Evolutionary conservation across 768 basidiomycete species (phyloP).

Genomic region (Postia placenta): DNA sequence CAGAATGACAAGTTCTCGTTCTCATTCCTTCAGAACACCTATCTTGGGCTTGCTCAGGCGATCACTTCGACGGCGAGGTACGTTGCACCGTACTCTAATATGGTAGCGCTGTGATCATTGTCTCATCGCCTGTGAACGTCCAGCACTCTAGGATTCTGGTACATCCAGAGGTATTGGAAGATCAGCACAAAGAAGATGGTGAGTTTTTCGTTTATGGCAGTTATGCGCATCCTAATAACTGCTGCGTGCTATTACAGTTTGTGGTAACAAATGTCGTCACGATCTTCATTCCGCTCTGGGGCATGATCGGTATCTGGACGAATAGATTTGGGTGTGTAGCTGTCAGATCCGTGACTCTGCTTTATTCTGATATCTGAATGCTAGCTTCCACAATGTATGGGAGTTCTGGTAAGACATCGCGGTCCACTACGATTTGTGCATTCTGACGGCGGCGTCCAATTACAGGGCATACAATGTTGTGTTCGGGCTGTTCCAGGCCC

Average conservation of each 20-base stretch:
- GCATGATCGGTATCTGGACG: conserved; percentile 84
- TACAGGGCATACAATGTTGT: conserved; percentile 72
- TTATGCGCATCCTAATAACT: background rate
- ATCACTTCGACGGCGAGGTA: conserved; percentile 54
- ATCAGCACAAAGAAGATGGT: conserved; percentile 81
- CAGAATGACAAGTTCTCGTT: conserved; percentile 79
- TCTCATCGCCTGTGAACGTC: too few relatives aligned
- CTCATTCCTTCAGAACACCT: conserved; percentile 77
- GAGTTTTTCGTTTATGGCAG: conserved; percentile 1
- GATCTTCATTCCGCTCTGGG: conserved; percentile 78
- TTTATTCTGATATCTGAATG: background rate
- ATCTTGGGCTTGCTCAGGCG: conserved; percentile 70
- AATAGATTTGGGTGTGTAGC: conserved; percentile 54
- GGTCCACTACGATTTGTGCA: conserved; percentile 4
- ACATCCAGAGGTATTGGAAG: conserved; percentile 74
- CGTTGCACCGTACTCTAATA: background rate
- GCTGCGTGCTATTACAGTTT: conserved; percentile 40
- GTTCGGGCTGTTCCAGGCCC: conserved; percentile 79
- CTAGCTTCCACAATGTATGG: conserved; percentile 73
- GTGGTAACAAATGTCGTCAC: conserved; percentile 71
- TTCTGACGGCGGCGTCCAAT: background rate
- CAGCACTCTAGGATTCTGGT: conserved; percentile 76
- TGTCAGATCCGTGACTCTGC: conserved; percentile 7
- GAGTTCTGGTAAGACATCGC: conserved; percentile 66
- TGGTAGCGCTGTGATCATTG: background rate